Conservation (phyloP, 352 stramenopile genomes). For the Pythium plurisporium region DNA sequence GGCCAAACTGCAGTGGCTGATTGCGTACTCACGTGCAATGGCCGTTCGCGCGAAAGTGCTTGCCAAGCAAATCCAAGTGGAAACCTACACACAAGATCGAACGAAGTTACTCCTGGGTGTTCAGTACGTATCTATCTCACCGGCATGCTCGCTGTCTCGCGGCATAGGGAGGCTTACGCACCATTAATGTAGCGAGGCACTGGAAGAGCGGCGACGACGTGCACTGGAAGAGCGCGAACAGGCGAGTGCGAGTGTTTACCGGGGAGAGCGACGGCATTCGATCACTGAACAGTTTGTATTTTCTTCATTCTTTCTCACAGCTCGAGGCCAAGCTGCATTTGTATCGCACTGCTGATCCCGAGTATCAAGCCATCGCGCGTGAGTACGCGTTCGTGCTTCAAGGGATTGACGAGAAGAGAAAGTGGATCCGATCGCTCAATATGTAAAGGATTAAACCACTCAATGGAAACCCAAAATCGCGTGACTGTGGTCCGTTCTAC, state of each 20-base stretch:
- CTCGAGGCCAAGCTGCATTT: constrained; percentile 32
- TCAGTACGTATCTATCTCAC: constrained; percentile 22
- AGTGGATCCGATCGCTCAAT: constrained; percentile 37
- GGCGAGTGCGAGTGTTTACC: too few species aligned
- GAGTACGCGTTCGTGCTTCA: constrained; percentile 31
- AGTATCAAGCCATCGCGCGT: constrained; percentile 35
- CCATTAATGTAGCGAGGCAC: constrained; percentile 15
- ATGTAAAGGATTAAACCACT: too few species aligned
- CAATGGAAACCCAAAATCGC: not conserved
- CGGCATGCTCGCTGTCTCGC: too few species aligned
- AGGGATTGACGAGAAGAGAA: constrained; percentile 37
- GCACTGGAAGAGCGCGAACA: constrained; percentile 22
- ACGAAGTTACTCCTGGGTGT: constrained; percentile 16
- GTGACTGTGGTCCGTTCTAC: not conserved
- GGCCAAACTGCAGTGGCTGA: constrained; percentile 30
- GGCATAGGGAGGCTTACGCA: not conserved
- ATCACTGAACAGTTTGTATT: too few species aligned
- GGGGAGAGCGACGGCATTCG: too few species aligned
- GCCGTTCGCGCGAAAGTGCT: constrained; percentile 27
- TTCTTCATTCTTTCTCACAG: not conserved
- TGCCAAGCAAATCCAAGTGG: constrained; percentile 24
- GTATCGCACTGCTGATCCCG: constrained; percentile 26
- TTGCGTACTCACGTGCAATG: constrained; percentile 25
- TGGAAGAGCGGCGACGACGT: constrained; percentile 21
- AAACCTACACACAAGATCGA: constrained; percentile 29